phyloP scores from a whole-genome alignment of 164 flowering plant genomes.

The Nymphaea colorata region DNA sequence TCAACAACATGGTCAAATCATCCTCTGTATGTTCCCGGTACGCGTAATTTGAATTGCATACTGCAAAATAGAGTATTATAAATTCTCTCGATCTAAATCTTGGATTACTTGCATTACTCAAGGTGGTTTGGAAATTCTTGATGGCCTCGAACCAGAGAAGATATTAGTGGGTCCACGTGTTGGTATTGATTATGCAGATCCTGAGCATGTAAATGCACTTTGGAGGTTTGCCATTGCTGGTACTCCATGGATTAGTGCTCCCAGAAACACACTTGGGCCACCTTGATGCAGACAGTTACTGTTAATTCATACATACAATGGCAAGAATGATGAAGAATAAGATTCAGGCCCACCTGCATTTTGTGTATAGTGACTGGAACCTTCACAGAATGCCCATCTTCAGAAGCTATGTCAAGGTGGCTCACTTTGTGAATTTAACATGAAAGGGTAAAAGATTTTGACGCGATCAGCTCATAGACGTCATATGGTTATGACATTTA shows the following conservation, averaged over 20 bases:
- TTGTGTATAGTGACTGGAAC: no score
- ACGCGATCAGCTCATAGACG: no score
- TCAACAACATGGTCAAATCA: slow-evolving; percentile 91
- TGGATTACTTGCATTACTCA: not conserved
- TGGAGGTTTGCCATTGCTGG: slow-evolving; percentile 96
- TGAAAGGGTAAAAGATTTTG: no score
- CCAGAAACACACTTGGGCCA: slow-evolving; percentile 64
- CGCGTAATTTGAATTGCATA: slow-evolving; percentile 3
- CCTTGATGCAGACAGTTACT: slow-evolving; percentile 10
- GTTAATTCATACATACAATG: not conserved
- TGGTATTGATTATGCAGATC: slow-evolving; percentile 89
- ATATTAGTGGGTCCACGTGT: slow-evolving; percentile 87
- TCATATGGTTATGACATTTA: no score
- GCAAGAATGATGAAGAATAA: not conserved
- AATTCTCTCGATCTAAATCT: not conserved
- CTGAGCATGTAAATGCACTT: slow-evolving; percentile 71
- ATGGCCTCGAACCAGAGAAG: slow-evolving; percentile 82
- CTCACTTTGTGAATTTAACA: no score
- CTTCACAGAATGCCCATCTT: no score
- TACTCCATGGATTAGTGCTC: slow-evolving; percentile 91
- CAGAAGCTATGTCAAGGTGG: no score
- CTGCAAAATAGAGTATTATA: not conserved
- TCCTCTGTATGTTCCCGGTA: slow-evolving; percentile 69
- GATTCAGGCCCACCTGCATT: no score
- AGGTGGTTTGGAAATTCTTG: slow-evolving; percentile 91